Conservation (phyloP, 23 red algal species). For the Gracilaria gracilis region DNA sequence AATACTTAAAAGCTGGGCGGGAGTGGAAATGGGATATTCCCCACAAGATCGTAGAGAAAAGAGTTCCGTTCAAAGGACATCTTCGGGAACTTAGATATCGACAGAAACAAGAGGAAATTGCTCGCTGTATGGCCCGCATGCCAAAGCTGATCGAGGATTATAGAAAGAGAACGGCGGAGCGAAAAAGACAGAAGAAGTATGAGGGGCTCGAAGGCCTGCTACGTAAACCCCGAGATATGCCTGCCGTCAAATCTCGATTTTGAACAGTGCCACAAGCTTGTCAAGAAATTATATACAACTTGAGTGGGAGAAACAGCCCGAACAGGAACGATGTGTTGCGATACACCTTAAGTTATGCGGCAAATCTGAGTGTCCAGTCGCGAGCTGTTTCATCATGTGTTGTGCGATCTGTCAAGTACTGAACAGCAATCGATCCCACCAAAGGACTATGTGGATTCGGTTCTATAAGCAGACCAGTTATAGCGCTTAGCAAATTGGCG, state of each 20-base stretch:
- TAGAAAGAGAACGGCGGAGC: constrained; percentile 22
- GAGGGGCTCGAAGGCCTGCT: constrained; percentile 3
- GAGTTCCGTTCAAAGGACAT: constrained; percentile 81
- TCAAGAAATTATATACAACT: not conserved
- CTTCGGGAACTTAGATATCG: constrained; percentile 57
- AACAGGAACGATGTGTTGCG: not conserved
- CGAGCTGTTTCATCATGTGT: constrained; percentile 88
- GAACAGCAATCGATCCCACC: constrained; percentile 82
- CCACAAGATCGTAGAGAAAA: constrained; percentile 74
- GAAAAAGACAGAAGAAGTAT: constrained; percentile 27
- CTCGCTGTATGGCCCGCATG: constrained; percentile 77
- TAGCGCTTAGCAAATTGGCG: constrained; percentile 75
- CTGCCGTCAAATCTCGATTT: constrained; percentile 10
- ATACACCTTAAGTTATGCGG: constrained; percentile 13
- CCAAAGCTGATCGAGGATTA: constrained; percentile 75
- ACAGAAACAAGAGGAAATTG: constrained; percentile 68
- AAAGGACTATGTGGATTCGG: constrained; percentile 88
- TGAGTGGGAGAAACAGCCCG: not conserved
- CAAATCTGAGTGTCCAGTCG: constrained; percentile 96
- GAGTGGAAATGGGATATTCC: constrained; percentile 82
- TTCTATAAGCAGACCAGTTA: constrained; percentile 82
- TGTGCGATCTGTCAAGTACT: constrained; percentile 83
- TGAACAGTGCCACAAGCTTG: not conserved
- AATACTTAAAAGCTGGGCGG: constrained; percentile 39
- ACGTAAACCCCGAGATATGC: constrained; percentile 1